Evolutionary conservation across 2,329 filamentous ascomycete species (phyloP).

Genomic region (Nemania sp.): DNA sequence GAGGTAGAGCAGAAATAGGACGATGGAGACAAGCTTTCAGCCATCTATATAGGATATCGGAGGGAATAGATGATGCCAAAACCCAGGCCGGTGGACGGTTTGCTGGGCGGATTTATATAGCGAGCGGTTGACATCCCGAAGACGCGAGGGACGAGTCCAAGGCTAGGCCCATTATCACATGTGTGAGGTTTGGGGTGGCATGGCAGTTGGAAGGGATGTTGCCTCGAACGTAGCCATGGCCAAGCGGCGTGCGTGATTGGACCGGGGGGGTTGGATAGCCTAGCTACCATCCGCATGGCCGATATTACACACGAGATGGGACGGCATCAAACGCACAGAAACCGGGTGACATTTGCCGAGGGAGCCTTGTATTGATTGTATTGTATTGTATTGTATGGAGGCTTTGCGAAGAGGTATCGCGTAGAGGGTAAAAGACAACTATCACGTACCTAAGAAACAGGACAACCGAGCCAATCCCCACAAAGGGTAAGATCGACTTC

Average conservation of each 20-base stretch:
- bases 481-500: neutral
- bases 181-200: conserved; percentile 32
- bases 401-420: conserved; percentile 12
- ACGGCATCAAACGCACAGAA: conserved; percentile 23
- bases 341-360: conserved; percentile 36
- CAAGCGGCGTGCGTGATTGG: conserved; percentile 38
- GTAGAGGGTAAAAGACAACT: conserved; percentile 21
- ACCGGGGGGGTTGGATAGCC: conserved; percentile 27
- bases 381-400: too few species aligned
- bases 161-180: conserved; percentile 38
- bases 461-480: conserved; percentile 25
- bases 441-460: conserved; percentile 34
- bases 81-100: conserved; percentile 9
- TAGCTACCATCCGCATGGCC: conserved; percentile 41
- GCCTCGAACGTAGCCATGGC: conserved; percentile 32
- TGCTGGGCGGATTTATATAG: conserved; percentile 28
- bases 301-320: conserved; percentile 30
- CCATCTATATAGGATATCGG: conserved; percentile 17
- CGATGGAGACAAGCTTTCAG: conserved; percentile 28
- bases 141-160: conserved; percentile 17
- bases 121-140: conserved; percentile 29
- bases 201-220: conserved; percentile 35
- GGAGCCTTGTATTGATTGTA: too few species aligned
- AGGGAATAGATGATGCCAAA: conserved; percentile 3
- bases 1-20: conserved; percentile 4